Evolutionary conservation across 495 filamentous ascomycete species (phyloP), one percentile per base, ranked within the genome.

Genomic region (Hypomontagnella monticulosa): DNA sequence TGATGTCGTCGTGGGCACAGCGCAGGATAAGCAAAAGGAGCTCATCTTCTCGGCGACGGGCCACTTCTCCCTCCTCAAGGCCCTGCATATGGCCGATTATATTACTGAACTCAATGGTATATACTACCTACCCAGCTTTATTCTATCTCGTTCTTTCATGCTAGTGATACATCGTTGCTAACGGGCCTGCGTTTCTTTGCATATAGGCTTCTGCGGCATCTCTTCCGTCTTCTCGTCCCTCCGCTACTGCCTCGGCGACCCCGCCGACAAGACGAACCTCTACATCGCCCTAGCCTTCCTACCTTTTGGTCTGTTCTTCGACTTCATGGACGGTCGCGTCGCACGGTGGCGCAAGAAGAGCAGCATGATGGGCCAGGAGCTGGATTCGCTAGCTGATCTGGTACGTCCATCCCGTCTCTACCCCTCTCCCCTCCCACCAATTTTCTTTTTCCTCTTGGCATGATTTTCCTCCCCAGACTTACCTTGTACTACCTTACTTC

Each of bases 241-340:
- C 83, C 93, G 93, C 38, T 98, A 97, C 82, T 94, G 90, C 76
- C 83, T 97, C 64, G 89, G 89, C 64, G 87, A 89, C 46, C 85
- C 91, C 2, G 69, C 82, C 33, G 80, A 89, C 46, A 81, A 86
- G 67, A 73, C 77, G 12, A 84, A 90, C 66, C 78, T 97, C 23
- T 98, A 89, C 84, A 75, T 87, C 19, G 94, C 96, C 14, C 88
- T 99, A 46, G 86, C 78, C 0, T 91, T 97, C 75, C 91, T 97
- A 81, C 94, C 94, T 1, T 90, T 97, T 30, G 95, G 93, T 2
- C 84, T 98, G 3, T 97, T 97, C 81, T 99, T 99, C 76, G 95
- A 99, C 75, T 97, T 97, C 72, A 93, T 98, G 88, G 95, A 99
- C 76, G 95, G 95, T 65, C 95, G 91, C 70, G 93, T 99, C 38